Evolutionary conservation across 331 rosid species (phyloP), one percentile per base, ranked within the genome.

Genomic region (Malus hybrid): DNA sequence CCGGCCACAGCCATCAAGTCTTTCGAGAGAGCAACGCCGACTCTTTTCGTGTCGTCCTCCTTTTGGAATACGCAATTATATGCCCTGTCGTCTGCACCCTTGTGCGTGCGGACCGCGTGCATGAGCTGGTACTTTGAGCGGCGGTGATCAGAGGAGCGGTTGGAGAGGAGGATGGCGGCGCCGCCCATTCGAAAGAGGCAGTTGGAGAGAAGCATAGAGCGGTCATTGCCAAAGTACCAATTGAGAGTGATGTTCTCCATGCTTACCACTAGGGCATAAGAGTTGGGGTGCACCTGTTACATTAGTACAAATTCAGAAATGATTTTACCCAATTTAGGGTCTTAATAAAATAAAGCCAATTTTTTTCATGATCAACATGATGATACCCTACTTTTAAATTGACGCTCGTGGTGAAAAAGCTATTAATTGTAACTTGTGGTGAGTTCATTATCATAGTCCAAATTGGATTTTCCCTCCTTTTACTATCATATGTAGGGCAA

Each of bases 241-340:
- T 93, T 93, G 15, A 93, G 92, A 6, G 98, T 93, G 48, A 93
- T 93, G 90, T 93, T 93, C 88, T 93, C 98, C 95, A 87, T 91
- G 88, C 97, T 93, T 5, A 93, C 93, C 31, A 93, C 97, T 4
- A 93, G 77, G n/a, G 97, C 98, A 55, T 91, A 93, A 0, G 96
- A 91, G 83, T 91, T 91, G 2, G 95, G 97, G 24, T 87, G 86
- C 39, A 82, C 97, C 98, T 93, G 71, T 52, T 44, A 15, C 54
- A 34, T 27, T 15, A 16, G 4, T 16, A 50, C 56, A 50, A 59
- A 5, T 28, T 62, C 1, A 6, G 10, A 62, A 19, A 28, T 6
- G 10, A 62, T 14, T 62, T 29, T 3, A 22, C 15, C 32, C 27
- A 59, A 59, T 59, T 59, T 22, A 59, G 56, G 19, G 56, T 16